phyloP scores from a whole-genome alignment of 106 monocot genomes.

The Iris macrosiphon region DNA sequence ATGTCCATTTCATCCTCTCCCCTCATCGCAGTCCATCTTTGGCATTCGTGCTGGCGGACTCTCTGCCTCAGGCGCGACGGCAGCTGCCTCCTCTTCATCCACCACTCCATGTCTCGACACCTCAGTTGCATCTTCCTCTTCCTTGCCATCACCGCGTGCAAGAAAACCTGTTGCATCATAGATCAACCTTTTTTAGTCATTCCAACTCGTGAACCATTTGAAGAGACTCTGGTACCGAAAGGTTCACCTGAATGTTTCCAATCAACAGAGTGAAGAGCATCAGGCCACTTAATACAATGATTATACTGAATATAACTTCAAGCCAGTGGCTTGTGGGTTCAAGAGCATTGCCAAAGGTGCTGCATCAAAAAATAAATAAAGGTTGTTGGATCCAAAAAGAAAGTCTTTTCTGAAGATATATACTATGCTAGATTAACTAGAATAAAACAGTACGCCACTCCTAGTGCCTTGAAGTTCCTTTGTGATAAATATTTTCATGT shows the following conservation, averaged over 20 bases:
- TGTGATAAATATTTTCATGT: too few relatives aligned
- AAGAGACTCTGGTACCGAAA: background rate
- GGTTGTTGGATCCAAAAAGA: too few relatives aligned
- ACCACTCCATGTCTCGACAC: constrained; percentile 94
- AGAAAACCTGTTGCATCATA: constrained; percentile 46
- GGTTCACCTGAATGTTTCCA: constrained; percentile 85
- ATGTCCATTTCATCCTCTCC: constrained; percentile 92
- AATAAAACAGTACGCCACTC: too few relatives aligned
- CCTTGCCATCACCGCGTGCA: constrained; percentile 87
- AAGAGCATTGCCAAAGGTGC: constrained; percentile 91
- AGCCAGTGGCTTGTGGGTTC: constrained; percentile 89
- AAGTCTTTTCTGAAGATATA: too few relatives aligned
- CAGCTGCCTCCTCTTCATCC: constrained; percentile 91
- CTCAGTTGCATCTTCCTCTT: constrained; percentile 87
- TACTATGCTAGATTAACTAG: too few relatives aligned
- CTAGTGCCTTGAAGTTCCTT: too few relatives aligned
- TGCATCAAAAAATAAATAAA: constrained; percentile 22
- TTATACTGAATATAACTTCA: constrained; percentile 92
- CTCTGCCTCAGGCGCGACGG: constrained; percentile 73
- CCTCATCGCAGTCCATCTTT: constrained; percentile 74
- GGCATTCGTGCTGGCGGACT: constrained; percentile 77
- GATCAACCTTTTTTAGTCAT: background rate
- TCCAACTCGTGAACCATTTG: background rate
- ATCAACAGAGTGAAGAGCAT: constrained; percentile 94
- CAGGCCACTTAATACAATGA: constrained; percentile 64